Evolutionary conservation across 1,284 basidiomycete species (phyloP), one percentile per base, ranked within the genome.

Genomic region (Ganoderma multipileum): DNA sequence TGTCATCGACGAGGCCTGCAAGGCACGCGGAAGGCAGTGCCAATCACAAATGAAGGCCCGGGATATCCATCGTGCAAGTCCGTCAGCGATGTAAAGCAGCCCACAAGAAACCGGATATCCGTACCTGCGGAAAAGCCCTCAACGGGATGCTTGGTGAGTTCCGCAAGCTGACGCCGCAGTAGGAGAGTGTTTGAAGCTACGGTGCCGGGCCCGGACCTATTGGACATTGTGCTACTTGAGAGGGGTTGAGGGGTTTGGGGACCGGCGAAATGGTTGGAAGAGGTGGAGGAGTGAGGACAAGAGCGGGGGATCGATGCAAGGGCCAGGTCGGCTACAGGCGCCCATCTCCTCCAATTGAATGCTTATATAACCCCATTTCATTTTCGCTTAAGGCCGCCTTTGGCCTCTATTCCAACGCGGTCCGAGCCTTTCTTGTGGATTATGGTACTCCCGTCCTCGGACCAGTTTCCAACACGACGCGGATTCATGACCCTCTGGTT

Each of bases 101-200:
- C 33, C 14, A 12, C 6, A 60, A 68, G 39, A 55, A 50, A 68
- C 23, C 38, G 58, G 58, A 28, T 12, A 39, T 72, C 67, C 66
- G 60, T 80, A 92, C 93, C 96, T 79, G 95, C 96, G 57, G 94
- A 96, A 83, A 98, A 98, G 8, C 96, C 96, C 77, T 97, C 93
- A 4, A 97, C 94, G 3, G 96, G 96, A 67, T 86, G 87, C 82
- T 96, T 96, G 41, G 91, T 95, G 73, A 97, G 88, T 77, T 97
- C 95, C n/a, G 86, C 79, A 26, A 96, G 88, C 82, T 96, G 94
- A 55, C 93, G 87, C 60, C 92, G 87, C 33, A 96, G 89, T 60
- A 95, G 87, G 57, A 95, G 86, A 5, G 90, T 88, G 75, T 91
- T 91, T 28, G 88, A 90, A 3, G 83, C 73, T 66, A 71, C 64